phyloP scores from a whole-genome alignment of 257 asterid genomes.

The Solanum appendiculatum region DNA sequence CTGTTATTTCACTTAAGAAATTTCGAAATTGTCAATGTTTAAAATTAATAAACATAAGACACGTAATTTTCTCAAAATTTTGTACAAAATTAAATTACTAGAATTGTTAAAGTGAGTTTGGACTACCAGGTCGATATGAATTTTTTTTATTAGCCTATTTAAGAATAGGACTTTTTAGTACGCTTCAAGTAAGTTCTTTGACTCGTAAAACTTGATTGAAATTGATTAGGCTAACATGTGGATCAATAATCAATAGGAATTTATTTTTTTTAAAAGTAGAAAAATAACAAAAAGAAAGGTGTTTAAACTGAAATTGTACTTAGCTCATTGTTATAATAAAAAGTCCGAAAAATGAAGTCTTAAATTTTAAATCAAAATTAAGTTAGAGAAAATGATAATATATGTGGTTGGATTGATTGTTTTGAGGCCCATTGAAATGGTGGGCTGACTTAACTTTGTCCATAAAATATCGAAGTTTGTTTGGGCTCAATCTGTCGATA shows the following conservation, averaged over 20 bases:
- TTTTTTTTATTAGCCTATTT: no score
- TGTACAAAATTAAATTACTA: not conserved
- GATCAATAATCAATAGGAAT: no score
- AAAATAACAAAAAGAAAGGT: not conserved
- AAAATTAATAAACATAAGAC: not conserved
- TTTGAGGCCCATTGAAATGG: not conserved
- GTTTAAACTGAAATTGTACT: not conserved
- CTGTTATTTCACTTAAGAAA: not conserved
- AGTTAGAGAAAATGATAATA: not conserved
- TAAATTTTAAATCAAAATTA: not conserved
- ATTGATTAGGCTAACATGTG: no score
- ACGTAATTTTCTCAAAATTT: not conserved
- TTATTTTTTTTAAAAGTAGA: no score
- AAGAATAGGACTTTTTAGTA: not conserved
- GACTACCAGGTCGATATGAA: not conserved
- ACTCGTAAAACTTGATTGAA: no score
- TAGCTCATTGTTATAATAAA: not conserved
- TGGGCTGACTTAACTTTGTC: no score
- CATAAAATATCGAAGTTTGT: no score
- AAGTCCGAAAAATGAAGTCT: not conserved
- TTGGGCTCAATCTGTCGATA: no score
- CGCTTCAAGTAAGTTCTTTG: not conserved
- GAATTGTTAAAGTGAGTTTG: not conserved
- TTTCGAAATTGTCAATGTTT: not conserved
- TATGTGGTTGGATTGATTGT: not conserved